phyloP scores from a whole-genome alignment of 345 rosid species.

The Euphorbia lathyris region DNA sequence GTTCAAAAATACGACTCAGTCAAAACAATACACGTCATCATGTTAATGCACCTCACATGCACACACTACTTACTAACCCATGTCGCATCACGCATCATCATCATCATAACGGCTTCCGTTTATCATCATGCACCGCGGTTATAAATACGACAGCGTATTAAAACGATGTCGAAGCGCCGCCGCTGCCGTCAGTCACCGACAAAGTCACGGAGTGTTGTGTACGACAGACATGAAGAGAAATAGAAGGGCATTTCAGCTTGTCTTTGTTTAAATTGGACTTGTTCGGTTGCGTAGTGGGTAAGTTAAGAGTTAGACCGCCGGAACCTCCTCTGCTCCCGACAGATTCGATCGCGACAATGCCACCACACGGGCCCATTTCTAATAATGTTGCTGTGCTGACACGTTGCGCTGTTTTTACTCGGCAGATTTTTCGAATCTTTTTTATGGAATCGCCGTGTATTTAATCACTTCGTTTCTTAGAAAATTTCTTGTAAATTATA shows the following conservation, averaged over 20 bases:
- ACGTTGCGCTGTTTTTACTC: not conserved
- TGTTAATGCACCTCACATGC: no score
- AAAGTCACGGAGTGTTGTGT: constrained; percentile 23
- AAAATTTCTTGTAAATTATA: no score
- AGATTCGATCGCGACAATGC: constrained; percentile 20
- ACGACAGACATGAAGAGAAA: constrained; percentile 18
- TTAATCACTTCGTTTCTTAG: no score
- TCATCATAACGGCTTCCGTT: no score
- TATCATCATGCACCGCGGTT: not conserved
- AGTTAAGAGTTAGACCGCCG: constrained; percentile 18
- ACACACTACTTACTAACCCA: no score
- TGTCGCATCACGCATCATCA: no score
- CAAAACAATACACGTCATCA: no score
- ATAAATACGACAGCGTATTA: not conserved
- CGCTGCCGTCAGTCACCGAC: constrained; percentile 30
- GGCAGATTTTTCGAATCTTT: not conserved
- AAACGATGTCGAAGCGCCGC: constrained; percentile 16
- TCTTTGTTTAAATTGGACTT: not conserved
- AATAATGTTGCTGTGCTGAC: constrained; percentile 6
- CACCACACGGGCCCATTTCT: not conserved
- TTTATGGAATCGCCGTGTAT: not conserved
- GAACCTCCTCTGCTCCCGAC: constrained; percentile 37
- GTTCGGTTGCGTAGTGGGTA: not conserved
- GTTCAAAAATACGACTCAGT: no score
- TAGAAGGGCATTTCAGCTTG: not conserved